Conservation (phyloP, 148 eudicot genomes). For the Talinum fruticosum region DNA sequence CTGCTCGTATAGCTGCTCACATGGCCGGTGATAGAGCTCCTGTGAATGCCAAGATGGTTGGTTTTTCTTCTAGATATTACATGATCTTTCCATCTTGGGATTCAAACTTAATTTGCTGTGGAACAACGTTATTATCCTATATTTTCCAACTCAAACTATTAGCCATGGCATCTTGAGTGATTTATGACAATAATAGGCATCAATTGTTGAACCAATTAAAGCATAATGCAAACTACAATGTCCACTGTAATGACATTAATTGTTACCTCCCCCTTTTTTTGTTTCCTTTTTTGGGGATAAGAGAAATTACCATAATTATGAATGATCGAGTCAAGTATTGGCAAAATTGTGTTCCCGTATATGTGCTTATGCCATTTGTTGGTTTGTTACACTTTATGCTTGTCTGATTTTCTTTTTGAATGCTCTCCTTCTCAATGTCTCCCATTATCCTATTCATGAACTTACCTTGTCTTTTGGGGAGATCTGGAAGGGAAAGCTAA, state of each 20-base stretch:
- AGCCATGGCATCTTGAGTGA: neutral
- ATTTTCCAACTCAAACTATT: neutral
- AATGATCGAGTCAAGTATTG: neutral
- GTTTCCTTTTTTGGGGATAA: neutral
- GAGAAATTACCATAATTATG: neutral
- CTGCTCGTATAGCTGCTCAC: conserved; percentile 95
- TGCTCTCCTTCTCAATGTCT: neutral
- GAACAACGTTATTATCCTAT: neutral
- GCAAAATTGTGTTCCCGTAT: neutral
- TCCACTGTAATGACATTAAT: too few species aligned
- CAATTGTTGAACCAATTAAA: too few species aligned
- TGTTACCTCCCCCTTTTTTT: too few species aligned
- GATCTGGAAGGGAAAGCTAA: neutral
- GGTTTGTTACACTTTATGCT: neutral
- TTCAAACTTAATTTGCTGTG: neutral
- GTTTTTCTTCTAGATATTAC: conserved; percentile 27
- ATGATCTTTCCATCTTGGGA: neutral
- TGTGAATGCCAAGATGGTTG: conserved; percentile 90
- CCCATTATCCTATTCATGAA: neutral
- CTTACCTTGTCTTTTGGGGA: neutral
- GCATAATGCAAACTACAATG: too few species aligned
- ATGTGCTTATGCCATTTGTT: neutral
- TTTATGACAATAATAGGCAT: neutral
- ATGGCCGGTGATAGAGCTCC: conserved; percentile 96
- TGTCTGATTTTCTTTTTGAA: neutral